Conservation (phyloP, 257 asterid species). For the Solanum chiquidenum region DNA sequence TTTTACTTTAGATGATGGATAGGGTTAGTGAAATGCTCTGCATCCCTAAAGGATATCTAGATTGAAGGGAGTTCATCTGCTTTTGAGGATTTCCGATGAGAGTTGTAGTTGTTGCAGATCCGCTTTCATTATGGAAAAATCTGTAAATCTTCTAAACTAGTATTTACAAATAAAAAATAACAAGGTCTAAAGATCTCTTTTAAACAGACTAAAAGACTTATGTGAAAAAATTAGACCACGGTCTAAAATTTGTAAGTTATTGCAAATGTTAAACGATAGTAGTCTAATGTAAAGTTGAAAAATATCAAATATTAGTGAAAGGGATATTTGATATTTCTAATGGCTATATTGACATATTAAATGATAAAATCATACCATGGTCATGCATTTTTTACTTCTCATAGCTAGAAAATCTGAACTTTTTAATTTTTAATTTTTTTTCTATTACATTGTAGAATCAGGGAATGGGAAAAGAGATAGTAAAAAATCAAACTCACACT, state of each 20-base stretch:
- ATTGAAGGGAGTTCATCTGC: background rate
- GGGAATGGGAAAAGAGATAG: background rate
- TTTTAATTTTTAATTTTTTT: too few relatives aligned
- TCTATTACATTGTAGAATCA: background rate
- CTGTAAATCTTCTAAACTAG: too few relatives aligned
- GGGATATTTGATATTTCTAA: too few relatives aligned
- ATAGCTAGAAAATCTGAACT: background rate
- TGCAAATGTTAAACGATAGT: background rate
- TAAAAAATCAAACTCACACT: background rate
- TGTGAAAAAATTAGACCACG: background rate
- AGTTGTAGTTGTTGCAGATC: fast-evolving
- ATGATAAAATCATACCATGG: background rate
- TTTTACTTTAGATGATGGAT: background rate
- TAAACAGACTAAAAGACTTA: background rate
- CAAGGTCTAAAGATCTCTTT: background rate
- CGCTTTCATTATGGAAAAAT: background rate
- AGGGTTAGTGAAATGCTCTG: fast-evolving
- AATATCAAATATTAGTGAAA: too few relatives aligned
- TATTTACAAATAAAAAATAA: too few relatives aligned
- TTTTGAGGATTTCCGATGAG: too few relatives aligned
- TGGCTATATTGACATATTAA: background rate
- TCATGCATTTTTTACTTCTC: background rate
- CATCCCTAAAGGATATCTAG: background rate
- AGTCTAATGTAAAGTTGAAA: too few relatives aligned
- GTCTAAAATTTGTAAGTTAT: background rate